These are phyloP conservation scores for Trichoderma sp. DNA, from an alignment of 2,329 filamentous ascomycete species.

Conservation along the genomic window DNA sequence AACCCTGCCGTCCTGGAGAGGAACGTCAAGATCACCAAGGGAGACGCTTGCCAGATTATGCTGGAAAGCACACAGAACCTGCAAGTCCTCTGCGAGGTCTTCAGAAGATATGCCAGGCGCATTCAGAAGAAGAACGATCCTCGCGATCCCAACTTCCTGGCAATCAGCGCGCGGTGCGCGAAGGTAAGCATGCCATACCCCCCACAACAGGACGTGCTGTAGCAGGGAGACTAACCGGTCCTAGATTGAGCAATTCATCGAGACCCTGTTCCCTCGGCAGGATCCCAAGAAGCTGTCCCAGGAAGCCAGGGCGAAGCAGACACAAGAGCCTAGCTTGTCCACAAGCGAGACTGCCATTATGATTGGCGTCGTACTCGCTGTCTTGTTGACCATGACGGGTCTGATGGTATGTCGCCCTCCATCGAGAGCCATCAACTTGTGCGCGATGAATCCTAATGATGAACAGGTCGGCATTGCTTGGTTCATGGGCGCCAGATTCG, in stretches of 20 bases:
- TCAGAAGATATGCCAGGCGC: constrained; percentile 73
- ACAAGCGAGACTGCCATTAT: constrained; percentile 67
- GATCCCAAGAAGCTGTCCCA: constrained; percentile 63
- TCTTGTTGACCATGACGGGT: constrained; percentile 70
- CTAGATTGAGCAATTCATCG: constrained; percentile 93
- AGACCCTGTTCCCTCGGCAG: constrained; percentile 86
- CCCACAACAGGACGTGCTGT: constrained; percentile 12
- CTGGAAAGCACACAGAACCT: constrained; percentile 90
- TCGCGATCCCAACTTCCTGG: constrained; percentile 85
- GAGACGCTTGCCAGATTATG: constrained; percentile 90
- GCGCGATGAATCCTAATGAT: constrained; percentile 14
- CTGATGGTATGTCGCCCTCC: constrained; percentile 68
- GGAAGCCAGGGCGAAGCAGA: constrained; percentile 42
- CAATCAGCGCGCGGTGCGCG: constrained; percentile 87
- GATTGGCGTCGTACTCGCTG: constrained; percentile 64
- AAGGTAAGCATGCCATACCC: constrained; percentile 58
- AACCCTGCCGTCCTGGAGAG: constrained; percentile 83
- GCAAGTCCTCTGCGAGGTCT: constrained; percentile 75
- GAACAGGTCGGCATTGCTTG: constrained; percentile 74
- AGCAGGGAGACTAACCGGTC: constrained; percentile 5
- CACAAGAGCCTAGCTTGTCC: constrained; percentile 51
- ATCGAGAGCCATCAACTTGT: not conserved
- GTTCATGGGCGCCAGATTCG: constrained; percentile 80
- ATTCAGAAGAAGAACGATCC: constrained; percentile 96
- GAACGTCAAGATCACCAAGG: constrained; percentile 96